These are phyloP conservation scores for Euphorbia lathyris DNA, from an alignment of 345 rosid genomes.

Conservation along the genomic window DNA sequence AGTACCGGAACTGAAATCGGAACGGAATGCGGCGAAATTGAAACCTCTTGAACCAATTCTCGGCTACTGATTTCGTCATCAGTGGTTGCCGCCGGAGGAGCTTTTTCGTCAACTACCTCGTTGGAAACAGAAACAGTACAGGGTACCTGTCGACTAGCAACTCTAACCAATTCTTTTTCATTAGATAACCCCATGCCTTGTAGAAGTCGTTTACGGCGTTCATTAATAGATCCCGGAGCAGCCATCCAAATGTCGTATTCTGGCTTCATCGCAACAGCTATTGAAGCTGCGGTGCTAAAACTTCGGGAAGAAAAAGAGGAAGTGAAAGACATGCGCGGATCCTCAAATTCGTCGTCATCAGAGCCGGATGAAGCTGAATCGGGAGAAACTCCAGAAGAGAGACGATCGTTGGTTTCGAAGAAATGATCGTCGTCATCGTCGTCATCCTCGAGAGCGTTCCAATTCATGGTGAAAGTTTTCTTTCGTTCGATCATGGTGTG, in stretches of 20 bases:
- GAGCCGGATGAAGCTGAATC: conserved; percentile 67
- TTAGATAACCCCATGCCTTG: conserved; percentile 72
- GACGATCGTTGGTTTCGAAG: conserved; percentile 55
- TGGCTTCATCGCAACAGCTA: conserved; percentile 29
- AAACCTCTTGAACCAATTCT: conserved; percentile 5
- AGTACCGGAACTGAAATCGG: conserved; percentile 20
- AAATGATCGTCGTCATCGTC: conserved; percentile 66
- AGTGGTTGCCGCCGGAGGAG: no score
- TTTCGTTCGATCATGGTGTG: conserved; percentile 42
- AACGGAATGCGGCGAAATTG: conserved; percentile 10
- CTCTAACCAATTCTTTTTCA: conserved; percentile 38
- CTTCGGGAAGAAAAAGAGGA: conserved; percentile 35
- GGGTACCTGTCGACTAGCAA: conserved; percentile 26
- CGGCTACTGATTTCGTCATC: background rate
- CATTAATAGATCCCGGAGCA: conserved; percentile 75
- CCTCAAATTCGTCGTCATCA: conserved; percentile 62
- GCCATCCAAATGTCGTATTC: conserved; percentile 85
- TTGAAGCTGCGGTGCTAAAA: conserved; percentile 10
- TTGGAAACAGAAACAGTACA: conserved; percentile 21
- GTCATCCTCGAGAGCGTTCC: conserved; percentile 52
- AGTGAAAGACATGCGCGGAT: conserved; percentile 56
- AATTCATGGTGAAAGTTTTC: conserved; percentile 69
- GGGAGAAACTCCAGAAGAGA: conserved; percentile 43
- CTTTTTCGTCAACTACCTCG: background rate
- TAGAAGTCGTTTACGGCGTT: conserved; percentile 65